Base-by-base conservation (phyloP, 1,284 basidiomycete species). In the Ustilago shanxiensis region DNA sequence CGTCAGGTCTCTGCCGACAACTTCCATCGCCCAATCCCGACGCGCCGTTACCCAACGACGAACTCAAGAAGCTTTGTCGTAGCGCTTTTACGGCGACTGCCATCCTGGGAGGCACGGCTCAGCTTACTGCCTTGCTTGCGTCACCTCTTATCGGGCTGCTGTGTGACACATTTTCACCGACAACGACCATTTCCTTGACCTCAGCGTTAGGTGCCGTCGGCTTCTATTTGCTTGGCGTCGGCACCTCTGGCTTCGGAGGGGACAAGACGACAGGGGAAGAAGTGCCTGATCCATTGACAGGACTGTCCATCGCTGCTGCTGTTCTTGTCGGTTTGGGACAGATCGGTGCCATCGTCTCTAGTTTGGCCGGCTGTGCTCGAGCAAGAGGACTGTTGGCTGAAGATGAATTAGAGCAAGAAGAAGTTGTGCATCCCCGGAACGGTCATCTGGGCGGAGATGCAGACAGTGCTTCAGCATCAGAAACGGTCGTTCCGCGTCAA, bases 1-100 rank as follows among this genome's bases (percentile, higher is more conserved):
- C 62, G 1, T 80, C 79, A 22, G 75, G 75, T 0, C 54, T 67
- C 0, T 81, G 79, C 41, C 68, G 66, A 41, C 57, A 63, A 35
- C 70, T 79, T 1, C 72, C 79, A 2, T 70, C 75, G n/a, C 75
- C 77, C 9, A 57, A 55, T 11, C 74, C 74, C 4, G 49, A 65
- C 6, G 57, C 60, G 37, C 69, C 71, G 16, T 60, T 80, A 18
- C 75, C 79, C 2, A 69, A 58, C 37, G 66, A 69, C 11, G 77
- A 78, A 31, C 70, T 81, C 4, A 81, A 81, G 56, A 75, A 70
- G 60, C 60, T 72, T 16, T 81, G 79, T 41, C 35, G 78, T 28
- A 61, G 60, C 41, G 79, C 79, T 0, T 81, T 78, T 41, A 81
- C 75, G 5, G 61, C 74, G 5, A 75, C 78, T 2, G 67, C 79